Evolutionary conservation across 225 moss, liverwort and hornwort species (phyloP).

Genomic region (Antitrichia curtipendula): DNA sequence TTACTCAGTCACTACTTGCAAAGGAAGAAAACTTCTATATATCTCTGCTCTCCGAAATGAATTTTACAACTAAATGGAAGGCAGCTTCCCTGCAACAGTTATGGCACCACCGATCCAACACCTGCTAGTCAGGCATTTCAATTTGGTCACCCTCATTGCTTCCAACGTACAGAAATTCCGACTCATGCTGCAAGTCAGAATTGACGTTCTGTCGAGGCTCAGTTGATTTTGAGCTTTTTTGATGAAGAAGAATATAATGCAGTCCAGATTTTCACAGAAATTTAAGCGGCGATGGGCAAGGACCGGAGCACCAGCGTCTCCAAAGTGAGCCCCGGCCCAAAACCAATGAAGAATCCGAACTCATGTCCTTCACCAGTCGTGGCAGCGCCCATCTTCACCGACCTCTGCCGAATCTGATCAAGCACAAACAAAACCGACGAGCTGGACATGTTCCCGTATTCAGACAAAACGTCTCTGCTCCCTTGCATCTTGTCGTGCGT

Average conservation of each 20-base stretch:
- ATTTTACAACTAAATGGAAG: not conserved
- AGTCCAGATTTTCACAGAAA: not conserved
- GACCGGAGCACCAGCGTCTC: conserved; percentile 20
- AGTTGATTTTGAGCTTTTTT: not conserved
- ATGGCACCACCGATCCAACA: not conserved
- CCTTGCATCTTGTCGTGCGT: conserved; percentile 25
- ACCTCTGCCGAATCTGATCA: conserved; percentile 23
- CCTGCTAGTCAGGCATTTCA: not conserved
- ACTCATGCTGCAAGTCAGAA: not conserved
- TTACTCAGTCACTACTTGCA: not conserved
- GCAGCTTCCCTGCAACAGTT: not conserved
- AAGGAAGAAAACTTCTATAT: no score
- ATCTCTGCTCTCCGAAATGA: not conserved
- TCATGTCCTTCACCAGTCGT: conserved; percentile 26
- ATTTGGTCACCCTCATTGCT: not conserved
- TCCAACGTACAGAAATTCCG: not conserved
- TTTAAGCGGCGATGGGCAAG: conserved; percentile 10
- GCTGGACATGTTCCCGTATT: not conserved
- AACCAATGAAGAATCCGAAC: conserved; percentile 25
- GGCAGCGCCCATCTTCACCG: conserved; percentile 1
- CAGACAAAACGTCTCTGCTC: conserved; percentile 10
- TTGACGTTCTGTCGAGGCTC: not conserved
- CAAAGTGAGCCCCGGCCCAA: conserved; percentile 14
- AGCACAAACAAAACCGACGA: conserved; percentile 25
- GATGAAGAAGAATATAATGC: not conserved